Evolutionary conservation across 495 filamentous ascomycete species (phyloP).

Genomic region (Gamarada debralockiae): DNA sequence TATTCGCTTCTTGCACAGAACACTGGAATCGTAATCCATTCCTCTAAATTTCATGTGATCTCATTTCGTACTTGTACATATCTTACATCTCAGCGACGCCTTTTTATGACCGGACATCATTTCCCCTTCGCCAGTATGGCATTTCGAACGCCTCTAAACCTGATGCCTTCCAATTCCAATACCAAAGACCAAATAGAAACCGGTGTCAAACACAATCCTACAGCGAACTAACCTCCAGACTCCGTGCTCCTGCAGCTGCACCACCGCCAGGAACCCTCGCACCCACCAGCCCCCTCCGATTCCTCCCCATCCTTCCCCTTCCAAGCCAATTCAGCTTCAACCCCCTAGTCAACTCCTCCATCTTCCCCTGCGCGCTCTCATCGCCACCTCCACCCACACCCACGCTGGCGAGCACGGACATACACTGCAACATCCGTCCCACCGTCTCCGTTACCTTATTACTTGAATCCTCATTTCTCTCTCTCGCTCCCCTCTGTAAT

Average conservation of each 20-base stretch:
- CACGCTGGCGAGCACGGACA: constrained; percentile 80
- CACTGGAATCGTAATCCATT: too few relatives aligned
- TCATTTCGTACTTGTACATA: too few relatives aligned
- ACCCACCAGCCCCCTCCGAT: constrained; percentile 79
- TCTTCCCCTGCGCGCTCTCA: constrained; percentile 71
- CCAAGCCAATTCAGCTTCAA: constrained; percentile 97
- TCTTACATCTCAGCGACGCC: too few relatives aligned
- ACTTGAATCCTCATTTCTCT: constrained; percentile 55
- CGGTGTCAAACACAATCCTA: too few relatives aligned
- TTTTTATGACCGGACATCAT: too few relatives aligned
- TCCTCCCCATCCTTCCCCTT: constrained; percentile 81
- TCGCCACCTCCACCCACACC: constrained; percentile 30
- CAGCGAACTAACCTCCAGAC: too few relatives aligned
- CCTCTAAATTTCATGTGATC: too few relatives aligned
- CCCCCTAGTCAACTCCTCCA: constrained; percentile 77
- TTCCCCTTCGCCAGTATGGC: too few relatives aligned
- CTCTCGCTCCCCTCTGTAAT: constrained; percentile 16
- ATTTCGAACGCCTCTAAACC: too few relatives aligned
- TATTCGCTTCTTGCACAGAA: too few relatives aligned
- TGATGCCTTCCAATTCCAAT: too few relatives aligned
- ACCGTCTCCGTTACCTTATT: constrained; percentile 91
- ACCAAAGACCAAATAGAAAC: too few relatives aligned
- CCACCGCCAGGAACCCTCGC: constrained; percentile 15
- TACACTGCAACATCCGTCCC: constrained; percentile 93
- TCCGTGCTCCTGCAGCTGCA: neutral